phyloP scores from a whole-genome alignment of 495 filamentous ascomycete species.

The Parathielavia appendiculata region DNA sequence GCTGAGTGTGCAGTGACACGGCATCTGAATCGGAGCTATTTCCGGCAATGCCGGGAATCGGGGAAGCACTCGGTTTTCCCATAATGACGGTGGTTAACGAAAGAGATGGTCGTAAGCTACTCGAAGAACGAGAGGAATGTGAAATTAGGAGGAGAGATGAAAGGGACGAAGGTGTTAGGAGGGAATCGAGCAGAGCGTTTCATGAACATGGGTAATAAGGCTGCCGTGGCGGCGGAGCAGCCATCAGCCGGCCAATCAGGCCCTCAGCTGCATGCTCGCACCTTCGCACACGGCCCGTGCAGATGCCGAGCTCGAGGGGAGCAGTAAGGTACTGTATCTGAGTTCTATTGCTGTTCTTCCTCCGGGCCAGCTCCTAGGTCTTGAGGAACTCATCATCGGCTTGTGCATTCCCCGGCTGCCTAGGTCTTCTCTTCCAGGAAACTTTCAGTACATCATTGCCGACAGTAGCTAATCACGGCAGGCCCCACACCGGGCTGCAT shows the following conservation, averaged over 20 bases:
- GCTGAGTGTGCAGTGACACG: slow-evolving; percentile 30
- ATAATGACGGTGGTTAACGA: slow-evolving; percentile 15
- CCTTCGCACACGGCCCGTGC: slow-evolving; percentile 1
- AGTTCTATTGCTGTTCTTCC: no score
- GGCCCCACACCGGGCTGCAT: no score
- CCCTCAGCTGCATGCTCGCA: neutral
- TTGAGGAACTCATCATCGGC: no score
- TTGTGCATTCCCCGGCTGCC: no score
- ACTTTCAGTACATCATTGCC: no score
- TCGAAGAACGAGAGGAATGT: neutral
- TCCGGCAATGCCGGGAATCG: slow-evolving; percentile 8
- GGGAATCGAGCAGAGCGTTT: neutral
- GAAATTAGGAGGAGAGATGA: neutral
- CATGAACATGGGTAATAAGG: slow-evolving; percentile 5
- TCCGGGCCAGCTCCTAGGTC: no score
- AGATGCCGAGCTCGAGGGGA: no score
- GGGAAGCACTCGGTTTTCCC: slow-evolving; percentile 24
- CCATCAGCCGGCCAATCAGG: slow-evolving; percentile 4
- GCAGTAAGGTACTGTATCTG: no score
- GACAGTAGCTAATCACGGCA: no score
- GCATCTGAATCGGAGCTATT: slow-evolving; percentile 22
- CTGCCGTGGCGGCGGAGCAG: slow-evolving; percentile 21
- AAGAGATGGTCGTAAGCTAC: neutral
- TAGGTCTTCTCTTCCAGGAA: no score
- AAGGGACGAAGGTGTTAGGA: no score